These are phyloP conservation scores for Psilocybe sp. DNA, from an alignment of 768 basidiomycete genomes.

Conservation along the genomic window DNA sequence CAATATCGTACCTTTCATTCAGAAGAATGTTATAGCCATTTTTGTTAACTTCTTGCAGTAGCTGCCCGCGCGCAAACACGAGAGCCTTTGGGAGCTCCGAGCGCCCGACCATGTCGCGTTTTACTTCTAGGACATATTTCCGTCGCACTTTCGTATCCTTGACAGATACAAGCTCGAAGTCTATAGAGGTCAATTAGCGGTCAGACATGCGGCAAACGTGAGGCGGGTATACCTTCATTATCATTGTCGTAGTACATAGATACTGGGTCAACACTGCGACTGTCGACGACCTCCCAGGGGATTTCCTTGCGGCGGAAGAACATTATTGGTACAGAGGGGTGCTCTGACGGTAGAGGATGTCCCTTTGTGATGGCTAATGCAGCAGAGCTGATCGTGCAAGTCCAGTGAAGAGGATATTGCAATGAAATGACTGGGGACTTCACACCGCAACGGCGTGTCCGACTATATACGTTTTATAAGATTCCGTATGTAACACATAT, in stretches of 20 bases:
- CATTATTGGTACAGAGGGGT: conserved; percentile 23
- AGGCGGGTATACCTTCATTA: conserved; percentile 33
- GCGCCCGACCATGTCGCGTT: conserved; percentile 35
- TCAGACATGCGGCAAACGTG: neutral
- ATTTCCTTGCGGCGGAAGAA: conserved; percentile 56
- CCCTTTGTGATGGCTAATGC: neutral
- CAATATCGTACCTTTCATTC: conserved; percentile 54
- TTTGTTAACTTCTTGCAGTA: conserved; percentile 51
- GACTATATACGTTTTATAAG: conserved; percentile 19
- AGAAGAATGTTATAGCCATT: conserved; percentile 64
- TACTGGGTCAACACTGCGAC: conserved; percentile 61
- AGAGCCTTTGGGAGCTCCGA: conserved; percentile 52
- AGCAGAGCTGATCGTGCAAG: conserved; percentile 1
- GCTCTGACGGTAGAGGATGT: neutral
- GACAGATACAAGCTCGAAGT: conserved; percentile 57
- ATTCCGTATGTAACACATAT: conserved; percentile 4
- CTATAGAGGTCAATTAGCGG: conserved; percentile 28
- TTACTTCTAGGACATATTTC: conserved; percentile 64
- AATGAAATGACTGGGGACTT: conserved; percentile 11
- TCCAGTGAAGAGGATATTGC: conserved; percentile 6
- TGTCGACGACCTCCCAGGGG: conserved; percentile 80
- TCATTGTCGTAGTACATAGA: conserved; percentile 61
- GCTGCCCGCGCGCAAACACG: conserved; percentile 60
- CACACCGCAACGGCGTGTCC: conserved; percentile 20
- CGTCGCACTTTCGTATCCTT: conserved; percentile 51